phyloP scores from a whole-genome alignment of 768 basidiomycete genomes.

The Mycena polygramma region DNA sequence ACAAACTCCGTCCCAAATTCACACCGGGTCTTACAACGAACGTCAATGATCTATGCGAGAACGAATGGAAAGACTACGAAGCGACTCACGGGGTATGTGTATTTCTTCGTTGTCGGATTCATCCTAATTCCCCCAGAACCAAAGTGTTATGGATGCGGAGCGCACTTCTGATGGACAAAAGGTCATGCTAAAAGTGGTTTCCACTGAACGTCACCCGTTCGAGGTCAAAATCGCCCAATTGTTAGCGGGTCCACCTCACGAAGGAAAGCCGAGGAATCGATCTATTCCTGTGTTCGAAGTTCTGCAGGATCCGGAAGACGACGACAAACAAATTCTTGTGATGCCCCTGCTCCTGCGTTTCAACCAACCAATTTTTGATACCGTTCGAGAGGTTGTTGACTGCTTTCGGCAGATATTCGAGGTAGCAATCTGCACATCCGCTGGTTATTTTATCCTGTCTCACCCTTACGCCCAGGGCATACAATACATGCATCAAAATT shows the following conservation, averaged over 20 bases:
- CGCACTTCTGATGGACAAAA: neutral
- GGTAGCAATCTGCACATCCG: conserved; percentile 4
- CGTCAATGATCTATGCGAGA: no score
- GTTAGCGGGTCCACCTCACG: neutral
- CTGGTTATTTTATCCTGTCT: neutral
- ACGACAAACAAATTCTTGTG: conserved; percentile 29
- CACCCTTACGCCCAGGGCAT: neutral
- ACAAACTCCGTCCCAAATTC: conserved; percentile 13
- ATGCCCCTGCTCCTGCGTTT: conserved; percentile 36
- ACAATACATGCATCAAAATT: conserved; percentile 26
- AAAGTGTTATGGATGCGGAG: conserved; percentile 19
- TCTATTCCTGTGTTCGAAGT: conserved; percentile 30
- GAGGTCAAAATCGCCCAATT: conserved; percentile 33
- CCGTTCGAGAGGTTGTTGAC: conserved; percentile 40
- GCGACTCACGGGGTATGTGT: no score
- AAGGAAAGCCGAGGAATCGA: conserved; percentile 28
- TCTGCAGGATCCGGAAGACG: conserved; percentile 14
- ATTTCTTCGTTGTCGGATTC: neutral
- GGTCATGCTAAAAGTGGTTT: conserved; percentile 25
- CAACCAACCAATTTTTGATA: conserved; percentile 33
- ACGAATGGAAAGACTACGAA: no score
- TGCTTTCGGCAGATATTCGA: conserved; percentile 41
- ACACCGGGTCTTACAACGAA: neutral
- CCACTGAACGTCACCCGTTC: neutral
- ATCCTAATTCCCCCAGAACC: neutral